A percentile compares a stretch with the other conserved stretches of the same genome.
phyloP scores from a whole-genome alignment of 2,329 filamentous ascomycete genomes.

The Xylariaceae sp. region DNA sequence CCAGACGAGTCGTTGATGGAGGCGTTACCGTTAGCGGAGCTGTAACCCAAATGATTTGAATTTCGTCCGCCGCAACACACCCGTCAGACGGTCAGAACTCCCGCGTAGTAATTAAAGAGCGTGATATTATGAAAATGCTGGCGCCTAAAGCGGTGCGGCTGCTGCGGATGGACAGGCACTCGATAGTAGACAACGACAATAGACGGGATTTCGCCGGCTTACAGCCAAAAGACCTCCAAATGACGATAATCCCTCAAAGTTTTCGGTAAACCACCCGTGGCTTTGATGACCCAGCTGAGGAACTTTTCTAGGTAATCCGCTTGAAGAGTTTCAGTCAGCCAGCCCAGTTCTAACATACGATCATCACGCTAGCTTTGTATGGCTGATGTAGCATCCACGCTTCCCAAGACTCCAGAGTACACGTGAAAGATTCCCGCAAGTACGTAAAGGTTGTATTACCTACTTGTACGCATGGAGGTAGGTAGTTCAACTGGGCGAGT shows the following conservation, averaged over 20 bases:
- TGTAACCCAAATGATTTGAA: neutral
- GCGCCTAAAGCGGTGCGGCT: neutral
- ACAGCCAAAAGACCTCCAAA: neutral
- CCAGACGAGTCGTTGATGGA: neutral
- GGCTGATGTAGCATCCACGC: neutral
- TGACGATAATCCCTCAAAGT: neutral
- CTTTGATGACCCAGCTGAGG: neutral
- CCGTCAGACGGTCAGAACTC: neutral
- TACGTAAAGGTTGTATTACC: no score
- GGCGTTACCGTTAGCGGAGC: neutral
- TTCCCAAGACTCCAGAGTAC: neutral
- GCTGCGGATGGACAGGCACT: neutral
- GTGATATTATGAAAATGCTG: neutral
- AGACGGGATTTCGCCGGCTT: neutral
- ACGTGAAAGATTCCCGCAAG: neutral
- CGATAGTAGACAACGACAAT: neutral
- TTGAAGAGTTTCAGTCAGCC: neutral
- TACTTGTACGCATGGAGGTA: no score
- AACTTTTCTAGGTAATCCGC: neutral
- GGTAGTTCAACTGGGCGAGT: no score
- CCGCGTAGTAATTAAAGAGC: neutral
- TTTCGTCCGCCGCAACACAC: neutral
- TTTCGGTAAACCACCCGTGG: neutral
- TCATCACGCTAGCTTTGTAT: neutral
- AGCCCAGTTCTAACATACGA: neutral